A percentile compares a stretch with the other conserved stretches of the same genome.
Evolutionary conservation across 2,329 filamentous ascomycete genomes (phyloP).

Genomic region (Cercospora beticola): DNA sequence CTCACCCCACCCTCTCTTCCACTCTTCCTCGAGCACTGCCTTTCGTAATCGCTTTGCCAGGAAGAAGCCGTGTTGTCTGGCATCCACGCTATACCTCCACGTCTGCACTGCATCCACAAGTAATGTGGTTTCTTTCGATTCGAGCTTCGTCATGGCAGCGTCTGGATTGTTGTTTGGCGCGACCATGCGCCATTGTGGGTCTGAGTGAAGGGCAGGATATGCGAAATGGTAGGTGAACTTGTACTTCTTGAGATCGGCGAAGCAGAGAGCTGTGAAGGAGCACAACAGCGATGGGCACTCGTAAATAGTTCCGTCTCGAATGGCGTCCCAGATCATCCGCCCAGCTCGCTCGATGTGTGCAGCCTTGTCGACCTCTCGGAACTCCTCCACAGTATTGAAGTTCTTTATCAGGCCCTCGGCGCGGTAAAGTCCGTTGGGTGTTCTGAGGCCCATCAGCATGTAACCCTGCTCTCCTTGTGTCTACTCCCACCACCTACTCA

Average conservation of each 20-base stretch:
- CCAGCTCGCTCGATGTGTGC: conserved; percentile 76
- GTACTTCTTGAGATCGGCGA: conserved; percentile 95
- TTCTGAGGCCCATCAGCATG: conserved; percentile 46
- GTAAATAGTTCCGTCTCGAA: conserved; percentile 94
- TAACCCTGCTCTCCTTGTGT: not conserved
- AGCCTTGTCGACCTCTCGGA: conserved; percentile 77
- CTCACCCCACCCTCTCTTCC: conserved; percentile 32
- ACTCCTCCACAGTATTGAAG: conserved; percentile 93
- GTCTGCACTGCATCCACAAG: conserved; percentile 82
- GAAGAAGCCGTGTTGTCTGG: conserved; percentile 90
- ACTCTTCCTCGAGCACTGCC: conserved; percentile 37
- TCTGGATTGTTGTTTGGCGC: conserved; percentile 32
- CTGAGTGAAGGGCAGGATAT: conserved; percentile 88
- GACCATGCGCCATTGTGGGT: conserved; percentile 73
- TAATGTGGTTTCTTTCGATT: conserved; percentile 67
- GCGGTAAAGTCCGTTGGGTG: conserved; percentile 69
- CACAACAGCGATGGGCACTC: conserved; percentile 88
- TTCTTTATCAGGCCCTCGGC: conserved; percentile 95
- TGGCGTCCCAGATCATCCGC: conserved; percentile 94
- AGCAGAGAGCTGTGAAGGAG: conserved; percentile 86
- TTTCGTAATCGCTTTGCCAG: conserved; percentile 72
- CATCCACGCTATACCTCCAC: conserved; percentile 80
- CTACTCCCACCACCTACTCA: conserved; percentile 59
- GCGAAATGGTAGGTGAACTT: conserved; percentile 98
- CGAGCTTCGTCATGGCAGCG: conserved; percentile 55